A percentile compares a stretch with the other conserved stretches of the same genome.
phyloP scores from a whole-genome alignment of 306 rosid genomes.

The Cajanus cajan region DNA sequence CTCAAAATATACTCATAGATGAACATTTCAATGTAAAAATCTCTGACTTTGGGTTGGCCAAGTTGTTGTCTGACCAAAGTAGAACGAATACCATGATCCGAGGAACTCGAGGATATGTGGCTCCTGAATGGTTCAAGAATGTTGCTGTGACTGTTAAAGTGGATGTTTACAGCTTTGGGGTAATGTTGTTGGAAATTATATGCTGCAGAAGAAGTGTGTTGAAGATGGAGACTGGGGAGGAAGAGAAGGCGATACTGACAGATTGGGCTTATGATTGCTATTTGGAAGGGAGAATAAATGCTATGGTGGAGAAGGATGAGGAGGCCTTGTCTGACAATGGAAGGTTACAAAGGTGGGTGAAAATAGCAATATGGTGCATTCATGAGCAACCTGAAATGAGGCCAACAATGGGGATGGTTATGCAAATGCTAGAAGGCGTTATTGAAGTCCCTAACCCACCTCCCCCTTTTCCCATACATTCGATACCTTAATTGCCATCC shows the following conservation, averaged over 20 bases:
- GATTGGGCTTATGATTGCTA: conserved; percentile 52
- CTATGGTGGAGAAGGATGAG: conserved; percentile 34
- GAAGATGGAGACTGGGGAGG: conserved; percentile 24
- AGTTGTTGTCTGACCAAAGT: conserved; percentile 38
- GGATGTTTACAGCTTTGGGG: conserved; percentile 49
- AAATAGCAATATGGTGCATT: conserved; percentile 48
- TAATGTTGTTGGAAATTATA: conserved; percentile 42
- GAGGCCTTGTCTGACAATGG: conserved; percentile 37
- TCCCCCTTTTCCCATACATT: background rate
- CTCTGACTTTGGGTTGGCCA: conserved; percentile 47
- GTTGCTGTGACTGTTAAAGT: conserved; percentile 43
- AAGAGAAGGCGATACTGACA: conserved; percentile 33
- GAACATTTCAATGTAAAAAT: conserved; percentile 33
- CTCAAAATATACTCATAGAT: conserved; percentile 45
- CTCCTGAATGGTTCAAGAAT: conserved; percentile 56
- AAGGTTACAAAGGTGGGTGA: conserved; percentile 38
- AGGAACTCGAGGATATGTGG: conserved; percentile 50
- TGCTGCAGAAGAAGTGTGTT: conserved; percentile 44
- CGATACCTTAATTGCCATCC: background rate
- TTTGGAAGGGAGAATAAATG: conserved; percentile 27
- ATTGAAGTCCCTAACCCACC: conserved; percentile 44
- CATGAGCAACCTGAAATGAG: conserved; percentile 38
- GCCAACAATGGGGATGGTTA: conserved; percentile 43
- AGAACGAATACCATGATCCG: conserved; percentile 38
- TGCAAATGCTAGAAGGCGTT: conserved; percentile 43